Base-by-base conservation (phyloP, 139 green algal genomes). In the Chlamydomonas sp. region DNA sequence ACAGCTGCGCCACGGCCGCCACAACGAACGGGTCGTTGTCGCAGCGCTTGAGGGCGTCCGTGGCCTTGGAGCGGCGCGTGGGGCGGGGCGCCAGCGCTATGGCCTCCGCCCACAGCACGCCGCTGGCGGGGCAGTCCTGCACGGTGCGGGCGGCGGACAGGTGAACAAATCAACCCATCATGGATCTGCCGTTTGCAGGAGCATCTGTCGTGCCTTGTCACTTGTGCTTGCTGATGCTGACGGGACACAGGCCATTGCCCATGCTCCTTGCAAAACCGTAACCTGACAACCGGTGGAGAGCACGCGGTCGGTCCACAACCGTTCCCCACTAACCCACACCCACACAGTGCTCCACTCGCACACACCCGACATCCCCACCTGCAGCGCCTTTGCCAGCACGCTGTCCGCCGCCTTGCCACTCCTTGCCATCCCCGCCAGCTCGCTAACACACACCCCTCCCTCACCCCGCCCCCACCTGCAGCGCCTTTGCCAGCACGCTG, bases 41-140 rank as follows among this genome's bases (percentile, higher is more conserved):
- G 93, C 97, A 98, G 62, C 94, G 93, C 91, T 99, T 99, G 6
- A 99, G 93, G 20, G 97, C 98, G 82, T 99, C 98, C 31, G 97
- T 96, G 73, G 90, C 94, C 86, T 97, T 95, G 73, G 87, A 89
- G 80, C 96, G 96, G 16, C 97, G 93, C 86, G 96, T 92, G 72
- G 97, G 96, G 2, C 97, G 92, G 4, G 98, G 96, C 72, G 97
- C 97, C 94, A 98, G 96, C 64, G 78, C 72, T 61, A 99, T 95
- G 9, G 92, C 89, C 89, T 99, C 97, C 5, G 97, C 96, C 96
- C 96, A 98, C 88, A 99, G 93, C 57, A 93, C 61, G 0, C 98
- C 98, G 49, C 84, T 96, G 17, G 92, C 94, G 59, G 98, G 97
- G 88, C 96, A 99, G 67, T 99, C 98, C 93, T 98, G 95, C 31